A percentile compares a stretch with the other conserved stretches of the same genome.
Conservation (phyloP, 805 yeast genomes). For the Saccharomycopsis sp. region DNA sequence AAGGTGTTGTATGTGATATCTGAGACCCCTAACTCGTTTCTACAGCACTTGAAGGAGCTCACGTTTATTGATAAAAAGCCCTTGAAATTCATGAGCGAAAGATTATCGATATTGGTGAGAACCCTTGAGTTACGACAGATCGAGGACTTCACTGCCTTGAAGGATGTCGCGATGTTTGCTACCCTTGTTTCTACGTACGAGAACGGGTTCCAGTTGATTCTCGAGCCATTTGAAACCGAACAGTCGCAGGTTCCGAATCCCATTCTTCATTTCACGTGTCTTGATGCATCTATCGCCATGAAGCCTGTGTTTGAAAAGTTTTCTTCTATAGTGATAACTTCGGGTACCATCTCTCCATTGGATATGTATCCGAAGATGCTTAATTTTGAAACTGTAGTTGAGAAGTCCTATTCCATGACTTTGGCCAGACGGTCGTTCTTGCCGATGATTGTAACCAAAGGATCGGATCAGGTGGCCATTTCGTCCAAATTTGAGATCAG, state of each 20-base stretch:
- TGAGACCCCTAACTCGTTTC: conserved; percentile 92
- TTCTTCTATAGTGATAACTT: conserved; percentile 87
- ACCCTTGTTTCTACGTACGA: conserved; percentile 94
- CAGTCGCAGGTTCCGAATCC: conserved; percentile 96
- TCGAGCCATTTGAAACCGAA: conserved; percentile 94
- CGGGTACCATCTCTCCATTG: conserved; percentile 96
- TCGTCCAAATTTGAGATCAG: conserved; percentile 94
- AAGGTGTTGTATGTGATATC: conserved; percentile 94
- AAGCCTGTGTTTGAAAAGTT: conserved; percentile 94
- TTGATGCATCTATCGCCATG: conserved; percentile 96
- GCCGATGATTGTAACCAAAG: conserved; percentile 95
- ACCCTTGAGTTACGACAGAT: conserved; percentile 83
- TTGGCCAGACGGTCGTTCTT: conserved; percentile 85
- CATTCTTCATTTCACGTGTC: conserved; percentile 82
- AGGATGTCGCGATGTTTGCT: conserved; percentile 95
- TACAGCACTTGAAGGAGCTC: conserved; percentile 86
- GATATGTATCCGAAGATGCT: conserved; percentile 99
- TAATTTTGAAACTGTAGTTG: conserved; percentile 86
- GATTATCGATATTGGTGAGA: conserved; percentile 80
- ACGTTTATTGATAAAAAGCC: conserved; percentile 94
- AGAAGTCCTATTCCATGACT: conserved; percentile 94
- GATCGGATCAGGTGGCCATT: conserved; percentile 96
- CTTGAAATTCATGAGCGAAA: conserved; percentile 81
- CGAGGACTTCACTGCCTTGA: conserved; percentile 87
- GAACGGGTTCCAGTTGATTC: conserved; percentile 79